These are phyloP conservation scores for Mortierella sp. DNA, from an alignment of 371 early-diverging fungal genomes.

Conservation along the genomic window DNA sequence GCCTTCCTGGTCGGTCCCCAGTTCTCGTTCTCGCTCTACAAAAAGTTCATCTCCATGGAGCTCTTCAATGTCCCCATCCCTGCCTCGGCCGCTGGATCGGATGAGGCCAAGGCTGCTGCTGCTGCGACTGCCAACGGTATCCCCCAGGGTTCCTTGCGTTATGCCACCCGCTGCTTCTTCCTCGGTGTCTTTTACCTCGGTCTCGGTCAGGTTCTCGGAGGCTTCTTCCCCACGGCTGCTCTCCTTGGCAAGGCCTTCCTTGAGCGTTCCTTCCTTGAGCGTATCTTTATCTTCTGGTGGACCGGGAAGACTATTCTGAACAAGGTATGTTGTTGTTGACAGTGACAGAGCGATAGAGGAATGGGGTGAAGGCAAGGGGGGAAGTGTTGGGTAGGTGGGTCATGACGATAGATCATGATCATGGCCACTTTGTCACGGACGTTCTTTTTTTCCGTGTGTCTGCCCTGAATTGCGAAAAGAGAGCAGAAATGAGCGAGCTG, in stretches of 20 bases:
- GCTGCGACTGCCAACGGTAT: slow-evolving; percentile 56
- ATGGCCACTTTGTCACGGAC: slow-evolving; percentile 1
- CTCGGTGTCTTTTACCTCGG: slow-evolving; percentile 67
- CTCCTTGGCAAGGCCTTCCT: slow-evolving; percentile 67
- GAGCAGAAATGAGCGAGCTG: background rate
- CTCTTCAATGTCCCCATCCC: slow-evolving; percentile 47
- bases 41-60: slow-evolving; percentile 64
- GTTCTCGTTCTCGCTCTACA: slow-evolving; percentile 77
- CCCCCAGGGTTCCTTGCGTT: slow-evolving; percentile 58
- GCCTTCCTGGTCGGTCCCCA: slow-evolving; percentile 83
- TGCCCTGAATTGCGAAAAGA: background rate
- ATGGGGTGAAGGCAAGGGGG: background rate
- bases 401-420: slow-evolving; percentile 5
- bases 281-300: slow-evolving; percentile 62
- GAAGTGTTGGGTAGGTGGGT: background rate
- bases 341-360: background rate
- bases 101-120: slow-evolving; percentile 57
- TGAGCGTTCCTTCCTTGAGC: slow-evolving; percentile 57
- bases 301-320: slow-evolving; percentile 71
- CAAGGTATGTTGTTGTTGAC: slow-evolving; percentile 58
- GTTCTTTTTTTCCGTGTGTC: background rate
- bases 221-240: slow-evolving; percentile 63
- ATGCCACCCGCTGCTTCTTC: slow-evolving; percentile 63
- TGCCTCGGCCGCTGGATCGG: slow-evolving; percentile 44
- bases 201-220: slow-evolving; percentile 65